phyloP scores from a whole-genome alignment of 2,329 filamentous ascomycete genomes.

The Nannizzia gypsea region DNA sequence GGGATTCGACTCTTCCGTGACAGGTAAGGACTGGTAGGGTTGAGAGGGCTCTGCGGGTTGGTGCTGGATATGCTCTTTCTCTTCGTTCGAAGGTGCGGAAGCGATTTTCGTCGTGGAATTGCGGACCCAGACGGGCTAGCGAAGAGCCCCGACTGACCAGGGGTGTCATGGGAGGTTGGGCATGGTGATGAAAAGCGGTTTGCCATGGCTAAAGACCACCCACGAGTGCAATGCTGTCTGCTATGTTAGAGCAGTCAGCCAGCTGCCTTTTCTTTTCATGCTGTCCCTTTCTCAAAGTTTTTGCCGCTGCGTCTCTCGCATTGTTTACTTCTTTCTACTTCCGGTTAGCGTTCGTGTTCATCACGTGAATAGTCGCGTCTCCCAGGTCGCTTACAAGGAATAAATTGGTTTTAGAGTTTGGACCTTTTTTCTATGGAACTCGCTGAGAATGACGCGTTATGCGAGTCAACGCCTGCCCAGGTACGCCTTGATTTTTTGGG shows the following conservation, averaged over 20 bases:
- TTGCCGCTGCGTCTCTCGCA: neutral
- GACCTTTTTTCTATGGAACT: neutral
- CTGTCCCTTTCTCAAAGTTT: neutral
- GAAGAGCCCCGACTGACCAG: constrained; percentile 30
- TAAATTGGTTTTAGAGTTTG: too few species aligned
- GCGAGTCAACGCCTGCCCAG: neutral
- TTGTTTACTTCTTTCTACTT: constrained; percentile 9
- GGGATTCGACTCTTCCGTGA: neutral
- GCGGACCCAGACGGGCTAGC: constrained; percentile 29
- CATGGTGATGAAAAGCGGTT: constrained; percentile 27
- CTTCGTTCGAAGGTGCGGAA: neutral
- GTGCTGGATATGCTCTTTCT: neutral
- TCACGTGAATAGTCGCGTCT: neutral
- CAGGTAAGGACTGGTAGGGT: neutral
- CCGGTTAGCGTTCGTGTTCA: neutral
- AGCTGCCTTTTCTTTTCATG: neutral
- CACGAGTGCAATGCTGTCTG: neutral
- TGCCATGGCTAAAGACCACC: neutral
- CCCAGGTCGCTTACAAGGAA: neutral
- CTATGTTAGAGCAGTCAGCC: neutral
- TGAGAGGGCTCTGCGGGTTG: neutral
- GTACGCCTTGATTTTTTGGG: neutral
- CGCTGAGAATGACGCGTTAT: neutral
- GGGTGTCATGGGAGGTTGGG: constrained; percentile 32
- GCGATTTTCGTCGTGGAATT: constrained; percentile 18